phyloP scores from a whole-genome alignment of 2,329 filamentous ascomycete genomes.

The Trichoderma simmonsii region DNA sequence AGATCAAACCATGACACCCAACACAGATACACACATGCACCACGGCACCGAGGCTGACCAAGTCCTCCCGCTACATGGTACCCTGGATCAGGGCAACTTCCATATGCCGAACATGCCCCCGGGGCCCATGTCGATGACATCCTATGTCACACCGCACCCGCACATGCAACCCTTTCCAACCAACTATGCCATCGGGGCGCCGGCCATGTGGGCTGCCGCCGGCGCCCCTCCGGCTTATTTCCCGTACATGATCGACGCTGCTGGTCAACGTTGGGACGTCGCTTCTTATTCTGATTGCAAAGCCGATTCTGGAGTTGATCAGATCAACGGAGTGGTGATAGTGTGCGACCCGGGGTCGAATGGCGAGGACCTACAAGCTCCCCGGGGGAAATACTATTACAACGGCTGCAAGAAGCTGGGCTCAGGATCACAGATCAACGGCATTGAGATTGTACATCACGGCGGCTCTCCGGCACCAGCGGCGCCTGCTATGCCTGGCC shows the following conservation, averaged over 20 bases:
- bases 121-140: not conserved
- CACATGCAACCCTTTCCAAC: not conserved
- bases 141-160: not conserved
- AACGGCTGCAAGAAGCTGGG: conserved; percentile 7
- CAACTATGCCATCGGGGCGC: not conserved
- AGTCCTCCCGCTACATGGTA: not conserved
- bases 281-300: not conserved
- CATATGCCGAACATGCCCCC: not conserved
- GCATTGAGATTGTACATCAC: conserved; percentile 5
- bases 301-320: not conserved
- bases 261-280: not conserved
- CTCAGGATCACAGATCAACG: not conserved
- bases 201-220: not conserved
- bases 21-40: not conserved
- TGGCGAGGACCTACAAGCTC: not conserved
- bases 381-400: not conserved
- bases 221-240: not conserved
- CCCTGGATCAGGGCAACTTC: not conserved
- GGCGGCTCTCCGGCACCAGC: not conserved
- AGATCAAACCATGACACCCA: not conserved
- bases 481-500: not conserved
- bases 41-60: not conserved
- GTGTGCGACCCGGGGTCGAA: not conserved
- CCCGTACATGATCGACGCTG: not conserved
- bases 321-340: conserved; percentile 13